phyloP scores from a whole-genome alignment of 2,329 filamentous ascomycete genomes.

The Tolypocladium album region DNA sequence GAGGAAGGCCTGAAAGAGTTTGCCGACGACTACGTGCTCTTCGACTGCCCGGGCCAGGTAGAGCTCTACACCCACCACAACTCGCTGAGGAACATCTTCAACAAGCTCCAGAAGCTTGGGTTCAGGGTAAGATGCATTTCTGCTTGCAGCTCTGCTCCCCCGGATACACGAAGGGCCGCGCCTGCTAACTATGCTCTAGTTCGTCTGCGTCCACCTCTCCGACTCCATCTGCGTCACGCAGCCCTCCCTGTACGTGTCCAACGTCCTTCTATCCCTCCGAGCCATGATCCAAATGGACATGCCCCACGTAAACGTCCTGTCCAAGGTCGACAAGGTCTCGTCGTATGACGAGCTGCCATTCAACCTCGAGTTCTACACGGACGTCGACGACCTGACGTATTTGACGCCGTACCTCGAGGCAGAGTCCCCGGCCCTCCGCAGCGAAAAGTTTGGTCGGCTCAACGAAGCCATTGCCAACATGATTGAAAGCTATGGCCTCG shows the following conservation, averaged over 20 bases:
- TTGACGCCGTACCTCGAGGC: slow-evolving; percentile 69
- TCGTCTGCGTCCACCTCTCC: slow-evolving; percentile 86
- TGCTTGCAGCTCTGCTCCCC: slow-evolving; percentile 23
- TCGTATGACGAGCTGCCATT: slow-evolving; percentile 82
- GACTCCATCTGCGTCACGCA: slow-evolving; percentile 90
- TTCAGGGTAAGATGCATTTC: slow-evolving; percentile 68
- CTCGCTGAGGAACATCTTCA: slow-evolving; percentile 84
- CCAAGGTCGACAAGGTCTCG: slow-evolving; percentile 90
- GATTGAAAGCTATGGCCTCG: slow-evolving; percentile 81
- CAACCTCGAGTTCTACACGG: slow-evolving; percentile 94
- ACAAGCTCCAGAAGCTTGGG: slow-evolving; percentile 77
- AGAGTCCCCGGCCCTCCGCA: slow-evolving; percentile 61
- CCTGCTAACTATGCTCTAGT: slow-evolving; percentile 36
- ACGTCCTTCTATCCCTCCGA: slow-evolving; percentile 81
- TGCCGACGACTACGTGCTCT: slow-evolving; percentile 83
- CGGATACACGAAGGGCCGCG: neutral
- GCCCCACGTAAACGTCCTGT: slow-evolving; percentile 89
- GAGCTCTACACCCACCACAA: slow-evolving; percentile 95
- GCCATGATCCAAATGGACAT: slow-evolving; percentile 99
- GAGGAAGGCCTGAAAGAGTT: slow-evolving; percentile 69
- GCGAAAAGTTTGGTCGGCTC: slow-evolving; percentile 69
- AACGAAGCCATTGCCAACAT: slow-evolving; percentile 81
- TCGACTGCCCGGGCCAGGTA: slow-evolving; percentile 94
- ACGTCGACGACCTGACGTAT: slow-evolving; percentile 86
- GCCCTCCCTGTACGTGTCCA: slow-evolving; percentile 90